A percentile compares a stretch with the other conserved stretches of the same genome.
These are phyloP conservation scores for Dalechampia spathulata DNA, from an alignment of 441 rosid genomes.

Conservation along the genomic window DNA sequence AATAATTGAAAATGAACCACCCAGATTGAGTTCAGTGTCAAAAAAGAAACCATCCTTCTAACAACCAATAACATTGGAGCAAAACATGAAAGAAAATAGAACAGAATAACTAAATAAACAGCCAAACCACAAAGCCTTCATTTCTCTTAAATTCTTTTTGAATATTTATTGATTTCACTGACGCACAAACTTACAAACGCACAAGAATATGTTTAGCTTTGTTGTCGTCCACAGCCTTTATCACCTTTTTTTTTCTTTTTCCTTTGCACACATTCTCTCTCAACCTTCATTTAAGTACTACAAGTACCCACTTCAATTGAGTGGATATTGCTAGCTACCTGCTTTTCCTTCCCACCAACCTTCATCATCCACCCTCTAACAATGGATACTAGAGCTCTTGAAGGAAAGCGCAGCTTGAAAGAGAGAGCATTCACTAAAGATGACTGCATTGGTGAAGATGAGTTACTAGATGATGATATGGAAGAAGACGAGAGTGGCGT, in stretches of 20 bases:
- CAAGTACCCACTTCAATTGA: conserved; percentile 18
- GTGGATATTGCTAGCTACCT: neutral
- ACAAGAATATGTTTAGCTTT: conserved; percentile 14
- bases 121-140: neutral
- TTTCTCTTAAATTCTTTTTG: neutral
- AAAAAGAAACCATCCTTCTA: conserved; percentile 4
- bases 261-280: neutral
- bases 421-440: conserved; percentile 22
- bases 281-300: conserved; percentile 15
- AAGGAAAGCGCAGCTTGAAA: conserved; percentile 25
- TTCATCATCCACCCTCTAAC: conserved; percentile 9
- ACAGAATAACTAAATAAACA: conserved; percentile 4
- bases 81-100: too few species aligned
- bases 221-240: conserved; percentile 28
- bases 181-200: conserved; percentile 3
- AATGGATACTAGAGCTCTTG: conserved; percentile 32
- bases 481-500: conserved; percentile 39
- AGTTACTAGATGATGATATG: conserved; percentile 30
- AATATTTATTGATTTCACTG: conserved; percentile 9
- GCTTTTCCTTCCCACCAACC: conserved; percentile 1
- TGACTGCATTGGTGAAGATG: conserved; percentile 40
- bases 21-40: neutral
- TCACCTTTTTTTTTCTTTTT: conserved; percentile 2
- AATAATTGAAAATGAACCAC: conserved; percentile 2
- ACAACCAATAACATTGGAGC: conserved; percentile 5